These are phyloP conservation scores for Sporisorium iseilematis-ciliati DNA, from an alignment of 1,284 basidiomycete genomes.

Conservation along the genomic window DNA sequence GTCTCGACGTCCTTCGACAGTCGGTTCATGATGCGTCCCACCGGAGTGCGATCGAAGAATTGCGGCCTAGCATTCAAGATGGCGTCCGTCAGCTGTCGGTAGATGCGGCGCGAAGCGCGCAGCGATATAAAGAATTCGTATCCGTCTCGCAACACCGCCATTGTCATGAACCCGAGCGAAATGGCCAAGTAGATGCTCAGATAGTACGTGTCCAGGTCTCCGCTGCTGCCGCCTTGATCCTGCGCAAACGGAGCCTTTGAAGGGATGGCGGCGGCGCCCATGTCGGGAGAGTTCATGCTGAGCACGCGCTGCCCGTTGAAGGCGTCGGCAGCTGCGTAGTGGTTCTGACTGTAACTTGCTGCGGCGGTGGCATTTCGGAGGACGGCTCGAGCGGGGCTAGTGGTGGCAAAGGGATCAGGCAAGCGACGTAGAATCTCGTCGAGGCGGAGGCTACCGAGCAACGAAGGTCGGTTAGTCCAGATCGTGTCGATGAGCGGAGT, in stretches of 20 bases:
- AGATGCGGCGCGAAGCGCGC: conserved; percentile 59
- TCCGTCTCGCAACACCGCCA: conserved; percentile 59
- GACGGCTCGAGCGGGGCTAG: background rate
- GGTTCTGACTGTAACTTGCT: background rate
- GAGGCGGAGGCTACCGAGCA: conserved; percentile 20
- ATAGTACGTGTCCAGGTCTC: conserved; percentile 62
- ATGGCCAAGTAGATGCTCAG: conserved; percentile 60
- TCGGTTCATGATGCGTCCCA: conserved; percentile 69
- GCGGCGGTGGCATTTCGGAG: background rate
- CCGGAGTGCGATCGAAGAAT: conserved; percentile 68
- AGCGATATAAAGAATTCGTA: conserved; percentile 61
- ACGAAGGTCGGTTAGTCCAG: conserved; percentile 31
- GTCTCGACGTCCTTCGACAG: conserved; percentile 68
- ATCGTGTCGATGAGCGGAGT: conserved; percentile 40
- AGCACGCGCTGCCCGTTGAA: conserved; percentile 25
- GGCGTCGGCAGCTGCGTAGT: conserved; percentile 5
- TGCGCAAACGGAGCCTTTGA: background rate
- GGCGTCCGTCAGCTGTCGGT: conserved; percentile 77
- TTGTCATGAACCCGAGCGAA: conserved; percentile 54
- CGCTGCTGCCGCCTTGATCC: conserved; percentile 14
- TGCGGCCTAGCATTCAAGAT: conserved; percentile 81
- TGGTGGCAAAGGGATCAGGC: conserved; percentile 13
- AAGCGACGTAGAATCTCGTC: conserved; percentile 26
- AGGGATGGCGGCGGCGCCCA: background rate
- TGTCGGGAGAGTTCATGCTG: conserved; percentile 7